These are phyloP conservation scores for Paracorniculantispora psalliotae DNA, from an alignment of 2,329 filamentous ascomycete genomes.

Conservation along the genomic window DNA sequence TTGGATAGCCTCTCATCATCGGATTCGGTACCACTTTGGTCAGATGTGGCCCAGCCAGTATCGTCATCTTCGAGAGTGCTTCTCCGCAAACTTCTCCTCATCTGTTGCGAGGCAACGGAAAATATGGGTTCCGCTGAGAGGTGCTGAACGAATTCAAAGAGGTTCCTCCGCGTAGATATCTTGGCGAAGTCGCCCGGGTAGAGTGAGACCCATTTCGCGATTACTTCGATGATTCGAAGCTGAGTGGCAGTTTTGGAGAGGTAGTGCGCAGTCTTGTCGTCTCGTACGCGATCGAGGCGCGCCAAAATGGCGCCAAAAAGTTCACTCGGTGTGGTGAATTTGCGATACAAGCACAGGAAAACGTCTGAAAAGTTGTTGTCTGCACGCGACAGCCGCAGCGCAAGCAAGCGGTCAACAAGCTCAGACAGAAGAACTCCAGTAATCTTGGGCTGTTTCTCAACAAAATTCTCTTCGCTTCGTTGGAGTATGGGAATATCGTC, in stretches of 20 bases:
- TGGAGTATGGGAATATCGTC: conserved; percentile 65
- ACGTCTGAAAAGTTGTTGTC: conserved; percentile 85
- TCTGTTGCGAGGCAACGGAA: conserved; percentile 78
- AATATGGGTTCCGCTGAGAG: conserved; percentile 78
- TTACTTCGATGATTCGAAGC: conserved; percentile 73
- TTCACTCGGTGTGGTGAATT: conserved; percentile 78
- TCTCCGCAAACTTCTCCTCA: conserved; percentile 69
- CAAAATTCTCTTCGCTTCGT: conserved; percentile 58
- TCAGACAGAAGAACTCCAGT: conserved; percentile 60
- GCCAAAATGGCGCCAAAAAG: conserved; percentile 74
- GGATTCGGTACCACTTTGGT: conserved; percentile 44
- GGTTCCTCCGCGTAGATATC: conserved; percentile 62
- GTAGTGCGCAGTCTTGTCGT: conserved; percentile 61
- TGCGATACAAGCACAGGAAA: conserved; percentile 89
- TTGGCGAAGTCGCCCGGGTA: conserved; percentile 94
- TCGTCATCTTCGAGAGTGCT: conserved; percentile 82
- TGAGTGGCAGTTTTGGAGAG: conserved; percentile 77
- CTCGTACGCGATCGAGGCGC: conserved; percentile 66
- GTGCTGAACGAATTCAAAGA: conserved; percentile 70
- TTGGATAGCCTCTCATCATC: conserved; percentile 32
- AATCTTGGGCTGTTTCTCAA: conserved; percentile 44
- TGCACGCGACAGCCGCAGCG: conserved; percentile 75
- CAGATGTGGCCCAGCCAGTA: conserved; percentile 82
- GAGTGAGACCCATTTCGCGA: conserved; percentile 82
- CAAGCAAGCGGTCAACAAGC: conserved; percentile 80